Evolutionary conservation across 2,329 filamentous ascomycete species (phyloP).

Genomic region (Raffaelea albimanens): DNA sequence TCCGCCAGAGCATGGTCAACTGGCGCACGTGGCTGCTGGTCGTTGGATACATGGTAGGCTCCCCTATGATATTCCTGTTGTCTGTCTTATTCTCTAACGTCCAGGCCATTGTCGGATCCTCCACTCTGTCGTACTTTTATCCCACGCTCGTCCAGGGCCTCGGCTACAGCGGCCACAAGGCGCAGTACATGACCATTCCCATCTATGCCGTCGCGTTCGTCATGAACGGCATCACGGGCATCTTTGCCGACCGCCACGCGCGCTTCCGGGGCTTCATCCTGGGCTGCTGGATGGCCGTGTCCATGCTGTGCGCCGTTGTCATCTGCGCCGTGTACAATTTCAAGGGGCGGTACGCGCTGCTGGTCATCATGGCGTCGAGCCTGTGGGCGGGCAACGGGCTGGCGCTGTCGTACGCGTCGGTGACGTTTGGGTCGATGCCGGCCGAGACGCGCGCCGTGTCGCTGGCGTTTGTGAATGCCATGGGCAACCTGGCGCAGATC

Average conservation of each 20-base stretch:
- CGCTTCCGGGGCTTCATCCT: conserved; percentile 79
- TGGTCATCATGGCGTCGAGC: conserved; percentile 67
- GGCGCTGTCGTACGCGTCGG: conserved; percentile 89
- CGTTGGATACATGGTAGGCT: conserved; percentile 25
- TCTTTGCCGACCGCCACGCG: conserved; percentile 80
- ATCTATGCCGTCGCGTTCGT: conserved; percentile 1
- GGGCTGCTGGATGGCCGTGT: conserved; percentile 91
- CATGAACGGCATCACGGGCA: conserved; percentile 50
- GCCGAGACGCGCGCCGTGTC: conserved; percentile 59
- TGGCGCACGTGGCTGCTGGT: conserved; percentile 30
- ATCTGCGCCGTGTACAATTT: conserved; percentile 44
- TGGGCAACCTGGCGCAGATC: conserved; percentile 45
- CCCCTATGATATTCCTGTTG: not conserved
- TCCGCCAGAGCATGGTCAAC: conserved; percentile 24
- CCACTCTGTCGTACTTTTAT: conserved; percentile 3
- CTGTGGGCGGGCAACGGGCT: conserved; percentile 87
- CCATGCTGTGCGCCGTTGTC: conserved; percentile 94
- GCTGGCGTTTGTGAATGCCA: conserved; percentile 8
- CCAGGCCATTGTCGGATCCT: conserved; percentile 22
- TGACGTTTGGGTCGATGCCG: conserved; percentile 91
- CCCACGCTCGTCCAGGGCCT: conserved; percentile 3
- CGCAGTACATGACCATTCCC: conserved; percentile 16
- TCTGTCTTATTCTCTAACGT: not conserved
- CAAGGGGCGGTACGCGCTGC: conserved; percentile 41
- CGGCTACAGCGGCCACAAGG: conserved; percentile 13